These are phyloP conservation scores for Solanum megistacrolobum DNA, from an alignment of 257 asterid genomes.

Conservation along the genomic window DNA sequence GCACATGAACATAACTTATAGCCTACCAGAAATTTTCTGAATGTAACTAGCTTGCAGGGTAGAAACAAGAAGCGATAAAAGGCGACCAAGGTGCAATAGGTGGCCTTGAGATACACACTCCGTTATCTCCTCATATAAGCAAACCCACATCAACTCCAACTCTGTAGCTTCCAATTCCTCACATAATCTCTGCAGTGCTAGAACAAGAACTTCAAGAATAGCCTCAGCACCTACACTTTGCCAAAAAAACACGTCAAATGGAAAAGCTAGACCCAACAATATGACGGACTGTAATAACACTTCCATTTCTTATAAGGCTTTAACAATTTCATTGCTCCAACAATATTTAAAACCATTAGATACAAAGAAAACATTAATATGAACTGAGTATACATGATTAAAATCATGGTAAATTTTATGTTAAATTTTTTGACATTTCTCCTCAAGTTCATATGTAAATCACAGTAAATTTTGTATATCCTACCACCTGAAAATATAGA, in stretches of 20 bases:
- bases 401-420: not conserved
- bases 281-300: not conserved
- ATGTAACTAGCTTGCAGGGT: conserved; percentile 34
- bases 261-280: not conserved
- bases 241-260: conserved; percentile 2
- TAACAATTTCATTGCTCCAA: not conserved
- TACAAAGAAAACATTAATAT: not conserved
- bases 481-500: not conserved
- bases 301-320: not conserved
- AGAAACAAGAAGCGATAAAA: conserved; percentile 54
- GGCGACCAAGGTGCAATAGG: conserved; percentile 36
- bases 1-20: not conserved
- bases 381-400: not conserved
- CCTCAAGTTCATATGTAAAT: not conserved
- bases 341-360: not conserved
- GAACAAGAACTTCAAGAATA: conserved; percentile 49
- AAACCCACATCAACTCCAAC: conserved; percentile 37
- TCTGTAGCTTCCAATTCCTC: conserved; percentile 47
- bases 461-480: not conserved
- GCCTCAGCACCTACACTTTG: conserved; percentile 37
- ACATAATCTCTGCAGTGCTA: conserved; percentile 52
- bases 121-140: conserved; percentile 40
- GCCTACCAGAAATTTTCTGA: conserved; percentile 54
- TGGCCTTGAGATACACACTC: conserved; percentile 29
- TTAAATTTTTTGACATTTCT: not conserved